Evolutionary conservation across 2,329 filamentous ascomycete species (phyloP).

Genomic region (Incumbomyces delicatus): DNA sequence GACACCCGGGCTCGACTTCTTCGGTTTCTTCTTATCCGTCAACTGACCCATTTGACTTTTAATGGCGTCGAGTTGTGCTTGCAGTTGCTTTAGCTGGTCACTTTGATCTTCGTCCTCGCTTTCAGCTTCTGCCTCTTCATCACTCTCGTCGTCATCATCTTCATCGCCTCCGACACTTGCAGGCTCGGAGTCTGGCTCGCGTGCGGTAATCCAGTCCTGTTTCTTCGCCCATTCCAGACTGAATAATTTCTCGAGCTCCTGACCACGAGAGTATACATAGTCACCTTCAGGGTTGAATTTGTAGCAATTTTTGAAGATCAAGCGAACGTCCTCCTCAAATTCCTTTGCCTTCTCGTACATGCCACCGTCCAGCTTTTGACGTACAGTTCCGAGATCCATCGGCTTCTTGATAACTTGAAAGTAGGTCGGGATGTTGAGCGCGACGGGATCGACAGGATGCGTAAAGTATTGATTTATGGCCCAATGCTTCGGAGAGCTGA

Average conservation of each 20-base stretch:
- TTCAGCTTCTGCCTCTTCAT: conserved; percentile 55
- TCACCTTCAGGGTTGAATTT: conserved; percentile 81
- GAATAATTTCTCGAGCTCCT: conserved; percentile 65
- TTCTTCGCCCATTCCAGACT: conserved; percentile 68
- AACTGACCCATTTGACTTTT: conserved; percentile 54
- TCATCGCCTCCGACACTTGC: conserved; percentile 56
- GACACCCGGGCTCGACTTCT: conserved; percentile 43
- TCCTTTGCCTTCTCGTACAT: conserved; percentile 76
- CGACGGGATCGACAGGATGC: conserved; percentile 81
- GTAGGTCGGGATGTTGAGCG: conserved; percentile 85
- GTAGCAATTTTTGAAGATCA: conserved; percentile 83
- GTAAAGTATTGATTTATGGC: conserved; percentile 64
- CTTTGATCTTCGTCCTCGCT: conserved; percentile 47
- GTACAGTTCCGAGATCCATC: conserved; percentile 85
- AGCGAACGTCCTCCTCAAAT: conserved; percentile 70
- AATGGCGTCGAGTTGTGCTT: conserved; percentile 64
- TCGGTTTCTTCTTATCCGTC: conserved; percentile 36
- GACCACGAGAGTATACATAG: conserved; percentile 61
- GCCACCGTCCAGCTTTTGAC: conserved; percentile 63
- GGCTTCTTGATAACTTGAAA: conserved; percentile 91
- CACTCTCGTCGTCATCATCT: conserved; percentile 65
- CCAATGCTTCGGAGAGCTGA: conserved; percentile 64
- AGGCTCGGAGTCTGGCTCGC: conserved; percentile 57
- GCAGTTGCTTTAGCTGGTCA: conserved; percentile 54
- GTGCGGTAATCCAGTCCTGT: conserved; percentile 66